A percentile compares a stretch with the other conserved stretches of the same genome.
Evolutionary conservation across 768 basidiomycete genomes (phyloP).

Genomic region (Agrocybe chaxingu): DNA sequence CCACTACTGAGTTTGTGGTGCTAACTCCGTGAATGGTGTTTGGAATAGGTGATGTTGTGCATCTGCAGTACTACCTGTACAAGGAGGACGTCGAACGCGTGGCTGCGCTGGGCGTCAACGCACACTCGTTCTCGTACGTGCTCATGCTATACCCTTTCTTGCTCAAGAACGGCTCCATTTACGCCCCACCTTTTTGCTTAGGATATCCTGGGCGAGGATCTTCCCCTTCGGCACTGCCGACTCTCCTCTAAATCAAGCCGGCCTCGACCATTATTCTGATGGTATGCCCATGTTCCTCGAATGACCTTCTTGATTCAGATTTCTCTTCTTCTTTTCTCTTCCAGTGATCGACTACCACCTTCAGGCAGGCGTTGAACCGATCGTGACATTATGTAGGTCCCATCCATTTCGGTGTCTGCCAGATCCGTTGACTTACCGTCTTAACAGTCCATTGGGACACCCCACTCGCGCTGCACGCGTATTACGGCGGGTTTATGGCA

Average conservation of each 20-base stretch:
- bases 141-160: neutral
- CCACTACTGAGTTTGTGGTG: neutral
- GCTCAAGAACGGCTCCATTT: neutral
- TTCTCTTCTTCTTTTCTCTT: neutral
- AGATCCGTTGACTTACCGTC: neutral
- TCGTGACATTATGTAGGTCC: conserved; percentile 45
- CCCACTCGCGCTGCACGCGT: conserved; percentile 42
- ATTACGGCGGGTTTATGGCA: conserved; percentile 48
- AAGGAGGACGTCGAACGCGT: conserved; percentile 50
- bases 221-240: conserved; percentile 47
- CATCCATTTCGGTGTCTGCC: neutral
- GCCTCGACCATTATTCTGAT: conserved; percentile 42
- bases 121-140: conserved; percentile 49
- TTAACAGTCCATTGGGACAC: conserved; percentile 46
- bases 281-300: conserved; percentile 20
- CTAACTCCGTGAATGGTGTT: neutral
- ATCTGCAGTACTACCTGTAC: conserved; percentile 50
- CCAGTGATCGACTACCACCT: conserved; percentile 45
- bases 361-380: conserved; percentile 38
- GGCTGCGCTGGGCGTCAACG: conserved; percentile 48
- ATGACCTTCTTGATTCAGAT: neutral
- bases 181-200: conserved; percentile 9
- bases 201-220: conserved; percentile 50
- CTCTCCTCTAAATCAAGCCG: conserved; percentile 47
- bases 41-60: conserved; percentile 39